Conservation (phyloP, 148 eudicot species). For the Nepenthes gracilis region DNA sequence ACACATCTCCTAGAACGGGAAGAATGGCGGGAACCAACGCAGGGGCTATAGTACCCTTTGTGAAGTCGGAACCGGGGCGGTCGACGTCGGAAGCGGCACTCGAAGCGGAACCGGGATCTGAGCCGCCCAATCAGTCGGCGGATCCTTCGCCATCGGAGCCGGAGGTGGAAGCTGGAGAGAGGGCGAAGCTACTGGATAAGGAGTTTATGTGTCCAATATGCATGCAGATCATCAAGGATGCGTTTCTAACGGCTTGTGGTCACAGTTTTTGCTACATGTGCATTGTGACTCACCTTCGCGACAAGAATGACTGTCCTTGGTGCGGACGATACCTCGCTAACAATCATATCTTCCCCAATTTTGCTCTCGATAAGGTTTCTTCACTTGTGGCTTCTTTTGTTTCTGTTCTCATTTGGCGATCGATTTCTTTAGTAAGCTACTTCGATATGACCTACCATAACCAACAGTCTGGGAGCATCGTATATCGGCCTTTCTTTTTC, state of each 20-base stretch:
- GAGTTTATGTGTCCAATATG: slow-evolving; percentile 80
- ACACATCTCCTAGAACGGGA: neutral
- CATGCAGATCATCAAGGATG: slow-evolving; percentile 83
- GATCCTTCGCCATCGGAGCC: neutral
- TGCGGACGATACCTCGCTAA: slow-evolving; percentile 51
- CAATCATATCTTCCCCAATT: slow-evolving; percentile 63
- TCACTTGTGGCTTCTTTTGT: neutral
- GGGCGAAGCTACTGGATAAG: slow-evolving; percentile 17
- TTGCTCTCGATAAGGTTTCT: slow-evolving; percentile 72
- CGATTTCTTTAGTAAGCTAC: neutral
- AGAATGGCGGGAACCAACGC: neutral
- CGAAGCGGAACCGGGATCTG: neutral
- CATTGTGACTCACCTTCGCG: slow-evolving; percentile 54
- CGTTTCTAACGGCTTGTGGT: slow-evolving; percentile 73
- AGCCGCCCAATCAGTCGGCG: no score
- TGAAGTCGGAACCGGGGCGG: neutral
- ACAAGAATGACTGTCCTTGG: slow-evolving; percentile 70
- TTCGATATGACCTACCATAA: no score
- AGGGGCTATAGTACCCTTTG: neutral
- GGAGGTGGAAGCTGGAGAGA: slow-evolving; percentile 1
- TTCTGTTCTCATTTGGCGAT: neutral
- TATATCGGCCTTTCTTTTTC: no score
- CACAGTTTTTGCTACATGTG: slow-evolving; percentile 89
- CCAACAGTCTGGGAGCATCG: no score
- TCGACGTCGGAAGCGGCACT: neutral